Percentiles rank a stretch among this genome's conserved stretches.
These are phyloP conservation scores for Penicillium nordicum DNA, from an alignment of 2,329 filamentous ascomycete species.

Conservation along the genomic window DNA sequence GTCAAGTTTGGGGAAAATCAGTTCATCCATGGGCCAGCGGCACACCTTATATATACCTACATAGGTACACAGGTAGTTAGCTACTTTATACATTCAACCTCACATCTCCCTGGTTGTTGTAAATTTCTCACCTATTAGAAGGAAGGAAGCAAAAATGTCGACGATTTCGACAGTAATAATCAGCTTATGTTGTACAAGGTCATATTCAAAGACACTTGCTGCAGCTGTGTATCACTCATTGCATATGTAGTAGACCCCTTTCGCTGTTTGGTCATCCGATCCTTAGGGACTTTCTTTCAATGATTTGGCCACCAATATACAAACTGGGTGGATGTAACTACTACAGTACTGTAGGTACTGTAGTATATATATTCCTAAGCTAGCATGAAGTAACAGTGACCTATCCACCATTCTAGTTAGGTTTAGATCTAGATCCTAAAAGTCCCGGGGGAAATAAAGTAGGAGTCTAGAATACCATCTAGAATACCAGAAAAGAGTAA, in stretches of 20 bases:
- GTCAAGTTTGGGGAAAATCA: neutral
- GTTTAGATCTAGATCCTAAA: neutral
- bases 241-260: neutral
- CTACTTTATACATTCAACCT: neutral
- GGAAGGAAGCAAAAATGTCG: neutral
- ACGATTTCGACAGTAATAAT: slow-evolving; percentile 38
- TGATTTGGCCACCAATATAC: neutral
- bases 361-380: too few species aligned
- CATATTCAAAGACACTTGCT: neutral
- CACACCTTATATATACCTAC: neutral
- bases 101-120: neutral
- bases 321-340: too few species aligned
- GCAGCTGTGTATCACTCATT: neutral
- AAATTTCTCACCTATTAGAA: neutral
- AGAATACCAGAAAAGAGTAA: slow-evolving; percentile 1
- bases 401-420: neutral
- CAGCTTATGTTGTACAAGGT: slow-evolving; percentile 50
- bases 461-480: slow-evolving; percentile 6
- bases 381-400: neutral
- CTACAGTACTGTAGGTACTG: too few species aligned
- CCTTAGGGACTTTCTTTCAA: neutral
- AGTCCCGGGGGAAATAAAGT: neutral
- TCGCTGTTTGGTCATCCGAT: neutral
- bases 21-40: neutral
- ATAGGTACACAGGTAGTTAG: neutral